These are phyloP conservation scores for Coemansia sp. DNA, from an alignment of 192 early-diverging fungal species.

Conservation along the genomic window DNA sequence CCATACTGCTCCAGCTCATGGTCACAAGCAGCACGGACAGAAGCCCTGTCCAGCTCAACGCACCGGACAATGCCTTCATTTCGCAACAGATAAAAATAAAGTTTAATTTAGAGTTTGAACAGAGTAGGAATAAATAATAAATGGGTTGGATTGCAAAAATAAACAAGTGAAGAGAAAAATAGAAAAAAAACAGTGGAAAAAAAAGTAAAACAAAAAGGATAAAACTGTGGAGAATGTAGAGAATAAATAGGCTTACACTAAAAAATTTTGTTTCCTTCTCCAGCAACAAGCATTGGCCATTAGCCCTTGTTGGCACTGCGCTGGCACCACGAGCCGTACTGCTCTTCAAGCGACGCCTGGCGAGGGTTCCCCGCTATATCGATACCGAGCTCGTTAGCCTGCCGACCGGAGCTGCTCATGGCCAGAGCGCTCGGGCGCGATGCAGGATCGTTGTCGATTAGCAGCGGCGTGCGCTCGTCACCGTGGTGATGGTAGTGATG, in stretches of 20 bases:
- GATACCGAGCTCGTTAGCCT: neutral
- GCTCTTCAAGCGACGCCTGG: conserved; percentile 35
- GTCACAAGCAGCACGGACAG: neutral
- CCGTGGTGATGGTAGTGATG: conserved; percentile 7
- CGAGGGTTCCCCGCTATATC: neutral
- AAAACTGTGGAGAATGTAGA: too few species aligned
- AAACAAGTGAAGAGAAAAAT: too few species aligned
- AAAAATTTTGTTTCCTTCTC: neutral
- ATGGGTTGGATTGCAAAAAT: too few species aligned
- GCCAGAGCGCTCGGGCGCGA: conserved; percentile 6
- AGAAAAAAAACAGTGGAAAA: too few species aligned
- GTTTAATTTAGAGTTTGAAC: neutral
- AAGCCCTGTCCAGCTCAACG: neutral
- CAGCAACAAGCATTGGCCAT: neutral
- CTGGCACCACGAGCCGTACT: conserved; percentile 51
- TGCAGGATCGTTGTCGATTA: conserved; percentile 51
- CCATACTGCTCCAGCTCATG: neutral
- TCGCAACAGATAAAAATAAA: neutral
- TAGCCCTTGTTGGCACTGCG: conserved; percentile 35
- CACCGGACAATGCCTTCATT: neutral
- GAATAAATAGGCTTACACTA: neutral
- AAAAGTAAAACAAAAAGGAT: too few species aligned
- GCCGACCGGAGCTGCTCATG: neutral
- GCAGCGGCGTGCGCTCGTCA: conserved; percentile 40
- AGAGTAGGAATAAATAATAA: neutral